Evolutionary conservation across 1,284 basidiomycete genomes (phyloP).

Genomic region (Tilletia caries): DNA sequence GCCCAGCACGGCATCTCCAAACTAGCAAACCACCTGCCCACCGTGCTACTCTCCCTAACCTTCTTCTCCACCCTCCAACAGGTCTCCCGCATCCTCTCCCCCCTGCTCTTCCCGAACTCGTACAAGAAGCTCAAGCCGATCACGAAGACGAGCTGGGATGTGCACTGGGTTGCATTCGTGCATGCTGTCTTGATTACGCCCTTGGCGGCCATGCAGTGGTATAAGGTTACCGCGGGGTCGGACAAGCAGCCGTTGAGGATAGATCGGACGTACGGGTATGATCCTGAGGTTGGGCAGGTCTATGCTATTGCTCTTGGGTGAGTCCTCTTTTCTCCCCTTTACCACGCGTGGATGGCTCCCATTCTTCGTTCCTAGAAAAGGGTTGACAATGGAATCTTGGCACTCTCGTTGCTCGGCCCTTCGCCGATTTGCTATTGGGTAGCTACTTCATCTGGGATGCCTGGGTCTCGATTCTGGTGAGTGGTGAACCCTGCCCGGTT

Average conservation of each 20-base stretch:
- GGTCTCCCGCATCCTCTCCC: conserved; percentile 43
- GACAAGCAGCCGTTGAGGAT: conserved; percentile 27
- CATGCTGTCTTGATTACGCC: conserved; percentile 45
- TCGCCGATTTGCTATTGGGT: background rate
- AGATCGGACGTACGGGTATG: conserved; percentile 49
- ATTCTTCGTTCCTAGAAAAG: too few relatives aligned
- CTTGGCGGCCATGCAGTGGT: conserved; percentile 35
- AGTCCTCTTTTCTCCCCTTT: background rate
- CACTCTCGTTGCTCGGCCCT: too few relatives aligned
- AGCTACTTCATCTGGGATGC: conserved; percentile 53
- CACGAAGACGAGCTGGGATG: conserved; percentile 52
- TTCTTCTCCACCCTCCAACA: conserved; percentile 49
- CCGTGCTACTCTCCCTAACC: conserved; percentile 41
- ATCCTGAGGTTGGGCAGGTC: conserved; percentile 34
- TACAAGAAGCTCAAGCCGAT: conserved; percentile 40
- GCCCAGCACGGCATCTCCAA: conserved; percentile 37
- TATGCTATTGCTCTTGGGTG: conserved; percentile 46
- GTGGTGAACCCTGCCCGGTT: too few relatives aligned
- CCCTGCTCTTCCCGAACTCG: conserved; percentile 43
- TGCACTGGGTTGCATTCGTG: conserved; percentile 51
- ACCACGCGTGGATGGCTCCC: too few relatives aligned
- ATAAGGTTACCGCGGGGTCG: conserved; percentile 27
- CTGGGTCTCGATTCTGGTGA: conserved; percentile 39
- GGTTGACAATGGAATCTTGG: too few relatives aligned
- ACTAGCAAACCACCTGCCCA: conserved; percentile 41